Base-by-base conservation (phyloP, 1,139 yeast genomes). In the Komagataea norvegica region DNA sequence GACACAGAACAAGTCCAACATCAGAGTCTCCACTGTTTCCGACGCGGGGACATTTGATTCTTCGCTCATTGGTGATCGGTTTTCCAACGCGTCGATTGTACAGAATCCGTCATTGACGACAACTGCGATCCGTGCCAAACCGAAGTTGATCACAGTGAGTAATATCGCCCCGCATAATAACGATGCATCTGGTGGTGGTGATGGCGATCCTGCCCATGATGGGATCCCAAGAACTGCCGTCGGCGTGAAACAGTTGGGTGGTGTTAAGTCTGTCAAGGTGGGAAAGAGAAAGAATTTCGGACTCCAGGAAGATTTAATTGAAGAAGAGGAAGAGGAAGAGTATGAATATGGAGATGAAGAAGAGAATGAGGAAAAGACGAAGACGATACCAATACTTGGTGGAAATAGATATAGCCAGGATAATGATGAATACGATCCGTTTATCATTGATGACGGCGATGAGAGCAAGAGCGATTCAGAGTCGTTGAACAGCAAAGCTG, bases 121-220 rank as follows among this genome's bases (percentile, higher is more conserved):
- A 55, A 79, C 85, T 0, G 89, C 89, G 5, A 77, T 81, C 39
- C 72, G 77, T 48, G 89, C 82, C 2, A 81, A 72, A 49, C 88
- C 91, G 1, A 65, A 72, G 44, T 63, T 82, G 46, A 81, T 83
- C 20, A 71, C 74, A 37, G 75, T 79, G 65, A 60, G 22, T 61
- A 31, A 19, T 9, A 24, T n/a, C 10, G 8, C 31, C 4, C 4
- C 24, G 24, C 24, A 21, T 8, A 21, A 21, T 8, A 11, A n/a
- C n/a, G n/a, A n/a, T n/a, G n/a, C n/a, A 8, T 21, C 24, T 21
- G 24, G 24, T 8, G 11, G 11, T 11, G 24, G 5, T 7, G 25
- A 4, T 11, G 20, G 15, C 5, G 35, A 26, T 25, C 10, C 9
- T 25, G 7, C 13, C 20, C 43, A 44, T 6, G 50, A 46, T 17